Evolutionary conservation across 495 filamentous ascomycete species (phyloP).

Genomic region (Xylaria nigripes): DNA sequence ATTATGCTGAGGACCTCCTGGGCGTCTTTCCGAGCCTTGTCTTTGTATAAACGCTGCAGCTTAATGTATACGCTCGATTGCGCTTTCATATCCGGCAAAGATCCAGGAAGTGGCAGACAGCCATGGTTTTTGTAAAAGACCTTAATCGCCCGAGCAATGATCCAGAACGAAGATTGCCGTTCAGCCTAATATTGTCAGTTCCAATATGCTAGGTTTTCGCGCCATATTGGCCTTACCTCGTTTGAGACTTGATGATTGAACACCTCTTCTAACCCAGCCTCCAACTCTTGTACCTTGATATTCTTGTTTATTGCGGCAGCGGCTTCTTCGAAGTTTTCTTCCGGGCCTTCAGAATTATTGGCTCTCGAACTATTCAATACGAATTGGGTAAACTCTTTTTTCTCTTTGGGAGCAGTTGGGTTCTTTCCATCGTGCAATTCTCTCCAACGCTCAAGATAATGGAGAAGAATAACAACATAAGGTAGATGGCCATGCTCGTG

Average conservation of each 20-base stretch:
- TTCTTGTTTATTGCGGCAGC: conserved; percentile 79
- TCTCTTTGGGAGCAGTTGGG: conserved; percentile 75
- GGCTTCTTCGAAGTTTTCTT: conserved; percentile 97
- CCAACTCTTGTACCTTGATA: conserved; percentile 51
- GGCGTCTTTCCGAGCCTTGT: conserved; percentile 72
- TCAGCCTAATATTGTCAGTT: conserved; percentile 29
- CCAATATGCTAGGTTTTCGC: conserved; percentile 8
- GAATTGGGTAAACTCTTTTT: conserved; percentile 67
- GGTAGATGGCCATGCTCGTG: conserved; percentile 91
- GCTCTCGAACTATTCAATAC: conserved; percentile 60
- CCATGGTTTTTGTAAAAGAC: conserved; percentile 63
- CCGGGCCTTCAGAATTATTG: conserved; percentile 74
- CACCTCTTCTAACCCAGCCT: conserved; percentile 63
- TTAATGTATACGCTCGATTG: conserved; percentile 84
- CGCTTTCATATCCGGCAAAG: conserved; percentile 96
- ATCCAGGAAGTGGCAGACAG: conserved; percentile 75
- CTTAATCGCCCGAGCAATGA: conserved; percentile 74
- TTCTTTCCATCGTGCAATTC: conserved; percentile 55
- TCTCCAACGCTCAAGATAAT: conserved; percentile 85
- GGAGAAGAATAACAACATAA: conserved; percentile 73
- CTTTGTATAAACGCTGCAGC: conserved; percentile 90
- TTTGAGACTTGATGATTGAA: conserved; percentile 53
- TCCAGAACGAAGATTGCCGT: conserved; percentile 64
- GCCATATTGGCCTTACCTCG: conserved; percentile 29
- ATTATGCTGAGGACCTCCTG: conserved; percentile 69